A percentile compares a stretch with the other conserved stretches of the same genome.
These are phyloP conservation scores for Aspergillus eucalypticola DNA, from an alignment of 2,329 filamentous ascomycete genomes.

Conservation along the genomic window DNA sequence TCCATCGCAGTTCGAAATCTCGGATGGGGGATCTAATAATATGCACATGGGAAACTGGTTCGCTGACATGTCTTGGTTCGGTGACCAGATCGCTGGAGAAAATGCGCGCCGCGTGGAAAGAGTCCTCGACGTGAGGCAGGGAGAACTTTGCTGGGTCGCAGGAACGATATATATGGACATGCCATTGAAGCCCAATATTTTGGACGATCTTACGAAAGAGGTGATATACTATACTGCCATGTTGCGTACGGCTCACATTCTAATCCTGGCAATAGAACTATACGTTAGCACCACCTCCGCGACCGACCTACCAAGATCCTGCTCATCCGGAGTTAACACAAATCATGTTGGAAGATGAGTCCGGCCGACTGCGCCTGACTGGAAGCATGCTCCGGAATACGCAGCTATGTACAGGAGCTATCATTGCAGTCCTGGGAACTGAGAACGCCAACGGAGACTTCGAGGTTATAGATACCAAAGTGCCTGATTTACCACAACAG, in stretches of 20 bases:
- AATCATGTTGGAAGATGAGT: constrained; percentile 93
- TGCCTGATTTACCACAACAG: constrained; percentile 82
- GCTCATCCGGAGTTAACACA: constrained; percentile 51
- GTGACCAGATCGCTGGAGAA: constrained; percentile 68
- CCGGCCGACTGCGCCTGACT: constrained; percentile 77
- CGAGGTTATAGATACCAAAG: constrained; percentile 84
- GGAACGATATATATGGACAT: constrained; percentile 98
- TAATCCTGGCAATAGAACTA: constrained; percentile 63
- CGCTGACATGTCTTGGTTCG: constrained; percentile 5
- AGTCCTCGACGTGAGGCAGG: constrained; percentile 92
- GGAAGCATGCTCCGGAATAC: constrained; percentile 68
- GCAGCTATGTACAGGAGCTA: constrained; percentile 85
- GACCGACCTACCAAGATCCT: constrained; percentile 71
- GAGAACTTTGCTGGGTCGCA: constrained; percentile 90
- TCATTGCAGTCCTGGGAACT: constrained; percentile 91
- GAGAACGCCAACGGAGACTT: constrained; percentile 92
- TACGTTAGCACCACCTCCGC: constrained; percentile 77
- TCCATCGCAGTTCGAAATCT: neutral
- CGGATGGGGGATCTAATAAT: neutral
- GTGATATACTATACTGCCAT: constrained; percentile 52
- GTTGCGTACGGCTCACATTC: neutral
- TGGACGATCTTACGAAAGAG: constrained; percentile 93
- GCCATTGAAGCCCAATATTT: constrained; percentile 90
- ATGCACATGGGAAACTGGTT: neutral
- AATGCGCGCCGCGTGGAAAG: constrained; percentile 74